Percentiles rank a stretch among this genome's conserved stretches.
phyloP scores from a whole-genome alignment of 345 rosid species.

The Syzygium grande region DNA sequence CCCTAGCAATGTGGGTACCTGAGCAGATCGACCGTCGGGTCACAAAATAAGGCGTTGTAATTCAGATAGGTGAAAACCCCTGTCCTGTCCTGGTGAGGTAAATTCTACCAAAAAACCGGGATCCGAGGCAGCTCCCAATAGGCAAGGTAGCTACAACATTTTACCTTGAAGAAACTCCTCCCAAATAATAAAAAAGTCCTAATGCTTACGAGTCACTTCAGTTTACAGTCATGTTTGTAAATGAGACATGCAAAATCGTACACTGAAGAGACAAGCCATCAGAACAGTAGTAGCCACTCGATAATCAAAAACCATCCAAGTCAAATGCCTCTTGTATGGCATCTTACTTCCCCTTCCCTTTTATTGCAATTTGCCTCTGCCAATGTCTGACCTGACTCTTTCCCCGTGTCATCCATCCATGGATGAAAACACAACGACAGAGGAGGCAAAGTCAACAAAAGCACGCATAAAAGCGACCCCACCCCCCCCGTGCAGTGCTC shows the following conservation, averaged over 20 bases:
- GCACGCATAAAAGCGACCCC: background rate
- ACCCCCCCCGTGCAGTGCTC: background rate
- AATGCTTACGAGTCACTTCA: background rate
- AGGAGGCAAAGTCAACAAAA: background rate
- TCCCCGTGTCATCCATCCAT: background rate
- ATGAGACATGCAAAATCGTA: background rate
- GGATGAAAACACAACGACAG: background rate
- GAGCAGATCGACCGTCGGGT: too few relatives aligned
- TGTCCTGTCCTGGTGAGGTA: too few relatives aligned
- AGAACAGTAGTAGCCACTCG: background rate
- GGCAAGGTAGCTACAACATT: background rate
- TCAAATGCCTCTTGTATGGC: background rate
- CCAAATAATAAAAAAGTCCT: background rate
- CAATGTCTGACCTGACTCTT: background rate
- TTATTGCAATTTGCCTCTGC: background rate
- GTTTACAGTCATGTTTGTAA: background rate
- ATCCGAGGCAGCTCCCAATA: too few relatives aligned
- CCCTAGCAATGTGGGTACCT: too few relatives aligned
- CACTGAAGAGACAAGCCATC: background rate
- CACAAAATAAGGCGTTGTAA: too few relatives aligned
- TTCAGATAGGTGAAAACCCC: too few relatives aligned
- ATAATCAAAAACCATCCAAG: background rate
- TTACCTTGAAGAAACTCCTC: background rate
- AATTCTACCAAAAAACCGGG: too few relatives aligned
- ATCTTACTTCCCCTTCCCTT: background rate